Conservation (phyloP, 169 alveolate genomes). For the Eimeria maxima region DNA sequence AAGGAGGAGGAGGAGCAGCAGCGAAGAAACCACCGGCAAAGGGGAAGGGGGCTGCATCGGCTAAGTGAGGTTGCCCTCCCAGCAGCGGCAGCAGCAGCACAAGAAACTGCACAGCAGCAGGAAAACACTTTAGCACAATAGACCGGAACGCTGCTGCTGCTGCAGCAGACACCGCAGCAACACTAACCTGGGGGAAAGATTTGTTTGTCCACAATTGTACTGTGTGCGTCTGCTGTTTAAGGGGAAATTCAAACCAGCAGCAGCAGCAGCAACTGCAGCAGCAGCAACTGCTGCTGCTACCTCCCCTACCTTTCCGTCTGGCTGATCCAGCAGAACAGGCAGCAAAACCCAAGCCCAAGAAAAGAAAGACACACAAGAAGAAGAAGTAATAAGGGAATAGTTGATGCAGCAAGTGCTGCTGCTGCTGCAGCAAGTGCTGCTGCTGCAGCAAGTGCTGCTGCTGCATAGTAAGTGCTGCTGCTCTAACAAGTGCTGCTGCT, state of each 20-base stretch:
- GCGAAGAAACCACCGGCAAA: background rate
- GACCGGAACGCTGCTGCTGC: background rate
- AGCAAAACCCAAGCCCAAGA: slow-evolving; percentile 21
- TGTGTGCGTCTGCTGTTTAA: background rate
- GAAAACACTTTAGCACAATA: background rate
- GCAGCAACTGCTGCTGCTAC: slow-evolving; percentile 42
- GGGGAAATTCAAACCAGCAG: background rate
- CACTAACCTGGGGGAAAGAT: background rate
- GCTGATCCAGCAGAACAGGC: slow-evolving; percentile 36
- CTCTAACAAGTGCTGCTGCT: background rate
- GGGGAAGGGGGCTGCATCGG: background rate
- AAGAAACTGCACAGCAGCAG: background rate
- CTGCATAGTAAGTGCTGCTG: background rate
- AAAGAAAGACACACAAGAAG: background rate
- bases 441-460: background rate
- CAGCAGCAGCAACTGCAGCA: slow-evolving; percentile 58
- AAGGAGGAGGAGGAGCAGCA: slow-evolving; percentile 16
- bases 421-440: slow-evolving; percentile 30
- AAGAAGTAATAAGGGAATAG: background rate
- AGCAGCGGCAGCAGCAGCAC: background rate
- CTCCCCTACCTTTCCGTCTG: slow-evolving; percentile 35
- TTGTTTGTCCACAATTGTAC: too few relatives aligned
- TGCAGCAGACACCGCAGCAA: background rate
- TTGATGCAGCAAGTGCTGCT: background rate
- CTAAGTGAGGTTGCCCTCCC: background rate